Base-by-base conservation (phyloP, 768 basidiomycete species). In the Psilocybe azurescens region DNA sequence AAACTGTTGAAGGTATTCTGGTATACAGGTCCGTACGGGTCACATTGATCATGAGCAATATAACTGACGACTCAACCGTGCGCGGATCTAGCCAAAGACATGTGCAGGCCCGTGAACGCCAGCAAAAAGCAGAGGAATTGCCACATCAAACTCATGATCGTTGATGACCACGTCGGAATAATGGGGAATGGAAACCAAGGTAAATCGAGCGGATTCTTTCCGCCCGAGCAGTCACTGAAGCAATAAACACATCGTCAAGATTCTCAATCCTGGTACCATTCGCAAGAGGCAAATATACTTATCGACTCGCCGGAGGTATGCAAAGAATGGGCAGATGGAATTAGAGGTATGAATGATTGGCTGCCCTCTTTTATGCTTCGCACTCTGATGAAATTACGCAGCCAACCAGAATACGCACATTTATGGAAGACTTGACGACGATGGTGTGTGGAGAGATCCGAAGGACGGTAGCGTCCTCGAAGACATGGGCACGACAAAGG, bases 141-240 rank as follows among this genome's bases (percentile, higher is more conserved):
- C 24, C 62, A 63, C 48, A 39, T 63, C 28, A 63, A 63, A 28
- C 32, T 63, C 3, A 63, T 63, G 62, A 63, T 63, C n/a, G 39
- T 63, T 11, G 62, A 63, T 38, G 62, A 54, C 32, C 57, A 63
- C 8, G 28, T 63, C 24, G 62, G 62, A 16, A 63, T 63, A 14
- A 63, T 63, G 62, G 62, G 62, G 32, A 63, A 63, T 50, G 62
- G 62, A 20, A 63, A 63, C 13, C 62, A 63, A 54, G 62, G 62
- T 59, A 8, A 8, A 48, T 56, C 11, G 28, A 30, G 16, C 14
- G 29, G 24, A 13, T 20, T 32, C 28, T 44, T 28, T 18, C 28
- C 29, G 2, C 11, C 5, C 3, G 10, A 52, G 1, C 14, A n/a
- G n/a, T 5, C n/a, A 3, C 46, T 28, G 6, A n/a, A 3, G 41